Conservation (phyloP, 139 green algal genomes). For the Chlorella vulgaris region DNA sequence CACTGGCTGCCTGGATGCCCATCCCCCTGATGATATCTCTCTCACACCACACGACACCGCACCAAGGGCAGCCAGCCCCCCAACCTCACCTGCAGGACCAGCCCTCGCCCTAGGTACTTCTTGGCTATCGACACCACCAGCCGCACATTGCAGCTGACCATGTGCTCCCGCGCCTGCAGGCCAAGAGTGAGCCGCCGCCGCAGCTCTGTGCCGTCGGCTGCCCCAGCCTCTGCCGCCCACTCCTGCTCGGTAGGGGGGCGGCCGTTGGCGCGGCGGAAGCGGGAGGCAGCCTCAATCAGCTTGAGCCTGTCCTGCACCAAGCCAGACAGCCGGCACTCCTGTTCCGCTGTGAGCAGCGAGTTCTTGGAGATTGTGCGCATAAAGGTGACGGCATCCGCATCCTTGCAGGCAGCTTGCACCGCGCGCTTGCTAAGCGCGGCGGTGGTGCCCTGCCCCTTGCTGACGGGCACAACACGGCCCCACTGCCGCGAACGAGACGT, state of each 20-base stretch:
- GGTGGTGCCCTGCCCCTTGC: not conserved
- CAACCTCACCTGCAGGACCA: conserved; percentile 52
- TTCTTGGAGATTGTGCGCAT: conserved; percentile 31
- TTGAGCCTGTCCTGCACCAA: conserved; percentile 74
- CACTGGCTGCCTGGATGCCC: not conserved
- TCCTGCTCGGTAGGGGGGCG: conserved; percentile 56
- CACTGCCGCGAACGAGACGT: conserved; percentile 5
- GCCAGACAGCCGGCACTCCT: conserved; percentile 80
- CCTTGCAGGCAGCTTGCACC: conserved; percentile 1
- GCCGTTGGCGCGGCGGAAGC: conserved; percentile 51
- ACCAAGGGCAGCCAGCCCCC: too few relatives aligned
- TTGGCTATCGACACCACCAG: conserved; percentile 92
- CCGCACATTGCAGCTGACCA: conserved; percentile 93
- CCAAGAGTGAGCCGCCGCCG: conserved; percentile 49
- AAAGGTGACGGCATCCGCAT: conserved; percentile 22
- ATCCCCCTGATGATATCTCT: too few relatives aligned
- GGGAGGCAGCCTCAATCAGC: conserved; percentile 58
- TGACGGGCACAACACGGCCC: not conserved
- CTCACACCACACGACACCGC: too few relatives aligned
- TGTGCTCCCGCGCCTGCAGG: conserved; percentile 72
- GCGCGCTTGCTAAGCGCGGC: conserved; percentile 17
- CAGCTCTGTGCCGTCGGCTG: conserved; percentile 34
- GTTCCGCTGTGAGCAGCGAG: conserved; percentile 62
- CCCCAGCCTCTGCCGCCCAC: conserved; percentile 57
- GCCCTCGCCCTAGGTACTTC: conserved; percentile 74